Base-by-base conservation (phyloP, 2,329 filamentous ascomycete genomes). In the Aspergillus piperis region DNA sequence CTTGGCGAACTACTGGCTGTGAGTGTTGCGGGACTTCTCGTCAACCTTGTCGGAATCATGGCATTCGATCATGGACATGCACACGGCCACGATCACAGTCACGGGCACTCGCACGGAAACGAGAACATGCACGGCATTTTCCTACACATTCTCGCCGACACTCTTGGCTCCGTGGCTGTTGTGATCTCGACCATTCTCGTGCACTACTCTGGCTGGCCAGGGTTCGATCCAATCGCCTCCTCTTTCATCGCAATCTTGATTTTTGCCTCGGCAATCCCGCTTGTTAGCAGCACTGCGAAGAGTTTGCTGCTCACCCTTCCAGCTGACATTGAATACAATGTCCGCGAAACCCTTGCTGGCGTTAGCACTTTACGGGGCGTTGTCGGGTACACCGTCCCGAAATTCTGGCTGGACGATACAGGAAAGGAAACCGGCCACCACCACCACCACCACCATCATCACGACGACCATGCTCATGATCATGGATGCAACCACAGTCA, bases 101-200 rank as follows among this genome's bases (percentile, higher is more conserved):
- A 82, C 60, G 71, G 66, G 36, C 78, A 80, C 62, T 72, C 71
- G 19, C 90, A 93, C 70, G 90, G 92, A 63, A 96, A 96, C 74
- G 95, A 99, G 70, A 99, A 99, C 73, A 97, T 99, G 93, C 86
- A 95, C 68, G 95, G 95, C 11, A 98, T 99, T 66, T 99, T 96
- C 76, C 82, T 99, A 19, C 95, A 99, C 71, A 91, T 99, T 54
- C 83, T 98, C 27, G 95, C 95, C 5, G 95, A 99, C 73, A 96
- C 95, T 0, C 87, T 98, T 30, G 95, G 95, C 25, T 97, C 93
- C 57, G 90, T 93, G 1, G 95, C 95, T 1, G 95, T 99, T 51
- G 96, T 99, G 63, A 86, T 92, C 36, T 97, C 92, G 7, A 99
- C 95, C 0, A 80, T 91, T 0, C 82, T 98, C 21, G 96, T 96